Percentiles rank a stretch among this genome's conserved stretches.
Evolutionary conservation across 441 rosid genomes (phyloP).

Genomic region (Gossypium lobatum): DNA sequence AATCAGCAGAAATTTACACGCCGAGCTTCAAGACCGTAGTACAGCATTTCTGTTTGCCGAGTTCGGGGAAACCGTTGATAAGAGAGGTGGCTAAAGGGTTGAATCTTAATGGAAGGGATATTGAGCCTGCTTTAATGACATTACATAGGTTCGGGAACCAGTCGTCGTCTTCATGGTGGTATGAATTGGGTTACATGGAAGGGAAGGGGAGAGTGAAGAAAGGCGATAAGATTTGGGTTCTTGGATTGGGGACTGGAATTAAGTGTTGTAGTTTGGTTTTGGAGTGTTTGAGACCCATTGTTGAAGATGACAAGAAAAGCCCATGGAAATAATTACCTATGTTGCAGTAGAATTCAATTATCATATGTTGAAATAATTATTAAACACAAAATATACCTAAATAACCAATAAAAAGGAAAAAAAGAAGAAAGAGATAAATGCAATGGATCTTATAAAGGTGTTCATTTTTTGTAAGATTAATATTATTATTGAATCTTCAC

Average conservation of each 20-base stretch:
- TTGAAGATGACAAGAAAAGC: constrained; percentile 19
- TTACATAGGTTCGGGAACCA: constrained; percentile 56
- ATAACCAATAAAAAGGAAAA: too few species aligned
- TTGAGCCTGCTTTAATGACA: constrained; percentile 46
- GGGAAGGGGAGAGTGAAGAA: constrained; percentile 40
- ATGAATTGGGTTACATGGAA: constrained; percentile 45
- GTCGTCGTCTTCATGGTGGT: constrained; percentile 51
- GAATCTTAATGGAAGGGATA: constrained; percentile 29
- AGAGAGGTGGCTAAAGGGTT: constrained; percentile 38
- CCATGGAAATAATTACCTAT: constrained; percentile 29
- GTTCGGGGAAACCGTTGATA: constrained; percentile 36
- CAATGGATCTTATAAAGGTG: too few species aligned
- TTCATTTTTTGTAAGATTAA: too few species aligned
- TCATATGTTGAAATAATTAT: too few species aligned
- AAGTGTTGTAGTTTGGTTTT: constrained; percentile 36
- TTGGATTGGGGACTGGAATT: constrained; percentile 49
- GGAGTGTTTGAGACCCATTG: constrained; percentile 36
- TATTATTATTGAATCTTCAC: too few species aligned
- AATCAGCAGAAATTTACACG: constrained; percentile 30
- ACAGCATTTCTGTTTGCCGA: constrained; percentile 47
- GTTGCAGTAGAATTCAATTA: too few species aligned
- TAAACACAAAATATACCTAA: too few species aligned
- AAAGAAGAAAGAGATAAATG: too few species aligned
- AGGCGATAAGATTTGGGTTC: constrained; percentile 42
- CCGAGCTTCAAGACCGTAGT: constrained; percentile 40